Evolutionary conservation across 495 filamentous ascomycete genomes (phyloP).

Genomic region (Penicillium pancosmium): DNA sequence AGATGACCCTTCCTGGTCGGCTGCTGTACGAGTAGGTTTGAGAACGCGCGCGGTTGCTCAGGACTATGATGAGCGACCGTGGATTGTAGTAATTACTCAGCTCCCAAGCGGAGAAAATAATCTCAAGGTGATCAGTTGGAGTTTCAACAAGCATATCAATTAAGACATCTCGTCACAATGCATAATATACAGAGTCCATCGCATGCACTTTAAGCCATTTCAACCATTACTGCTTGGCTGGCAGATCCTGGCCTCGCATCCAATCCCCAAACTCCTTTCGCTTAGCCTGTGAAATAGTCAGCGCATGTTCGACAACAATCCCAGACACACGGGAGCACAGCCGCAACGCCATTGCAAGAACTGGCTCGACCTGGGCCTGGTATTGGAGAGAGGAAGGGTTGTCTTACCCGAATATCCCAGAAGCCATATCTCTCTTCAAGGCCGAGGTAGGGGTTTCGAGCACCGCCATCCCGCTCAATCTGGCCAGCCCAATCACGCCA

Average conservation of each 20-base stretch:
- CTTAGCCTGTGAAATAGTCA: conserved; percentile 58
- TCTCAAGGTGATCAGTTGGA: too few species aligned
- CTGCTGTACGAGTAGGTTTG: too few species aligned
- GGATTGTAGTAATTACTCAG: too few species aligned
- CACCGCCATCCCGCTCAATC: conserved; percentile 69
- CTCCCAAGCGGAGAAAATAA: too few species aligned
- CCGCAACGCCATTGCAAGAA: neutral
- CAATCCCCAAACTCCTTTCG: conserved; percentile 76
- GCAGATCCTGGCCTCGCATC: conserved; percentile 52
- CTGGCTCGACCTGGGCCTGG: neutral
- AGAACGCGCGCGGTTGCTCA: too few species aligned
- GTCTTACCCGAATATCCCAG: conserved; percentile 66
- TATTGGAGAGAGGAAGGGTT: conserved; percentile 20
- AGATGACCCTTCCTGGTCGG: too few species aligned
- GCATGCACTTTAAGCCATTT: conserved; percentile 2
- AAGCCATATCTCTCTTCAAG: conserved; percentile 68
- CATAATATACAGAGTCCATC: conserved; percentile 25
- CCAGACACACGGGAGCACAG: neutral
- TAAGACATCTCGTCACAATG: conserved; percentile 23
- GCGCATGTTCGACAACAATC: neutral
- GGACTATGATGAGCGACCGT: too few species aligned
- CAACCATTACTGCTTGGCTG: conserved; percentile 28
- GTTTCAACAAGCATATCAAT: conserved; percentile 7
- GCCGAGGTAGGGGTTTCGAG: conserved; percentile 50
- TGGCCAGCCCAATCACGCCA: conserved; percentile 85